phyloP scores from a whole-genome alignment of 768 basidiomycete genomes.

The Pholiota conissans region DNA sequence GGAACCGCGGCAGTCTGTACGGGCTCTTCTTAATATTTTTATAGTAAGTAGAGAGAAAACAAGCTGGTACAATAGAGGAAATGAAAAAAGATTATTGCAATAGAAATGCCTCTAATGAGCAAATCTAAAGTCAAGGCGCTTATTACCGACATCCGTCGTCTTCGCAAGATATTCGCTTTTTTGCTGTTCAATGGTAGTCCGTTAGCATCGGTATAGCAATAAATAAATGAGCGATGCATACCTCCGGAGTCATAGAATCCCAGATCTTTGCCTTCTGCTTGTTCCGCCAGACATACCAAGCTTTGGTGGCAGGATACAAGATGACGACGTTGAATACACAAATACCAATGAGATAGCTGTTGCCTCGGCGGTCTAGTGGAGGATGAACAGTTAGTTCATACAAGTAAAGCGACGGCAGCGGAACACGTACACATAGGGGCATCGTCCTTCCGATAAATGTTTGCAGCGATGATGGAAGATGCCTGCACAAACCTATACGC shows the following conservation, averaged over 20 bases:
- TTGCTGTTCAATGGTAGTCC: slow-evolving; percentile 36
- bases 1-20: too few relatives aligned
- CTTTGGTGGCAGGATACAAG: slow-evolving; percentile 54
- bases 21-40: too few relatives aligned
- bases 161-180: slow-evolving; percentile 54
- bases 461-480: slow-evolving; percentile 42
- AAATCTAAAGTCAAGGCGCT: slow-evolving; percentile 64
- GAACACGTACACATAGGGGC: slow-evolving; percentile 50
- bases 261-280: slow-evolving; percentile 51
- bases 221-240: slow-evolving; percentile 15
- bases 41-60: too few relatives aligned
- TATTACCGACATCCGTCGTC: slow-evolving; percentile 60
- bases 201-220: background rate
- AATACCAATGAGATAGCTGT: slow-evolving; percentile 53
- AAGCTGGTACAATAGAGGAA: background rate
- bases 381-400: background rate
- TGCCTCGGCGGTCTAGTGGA: slow-evolving; percentile 57
- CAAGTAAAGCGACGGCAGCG: background rate
- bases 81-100: background rate
- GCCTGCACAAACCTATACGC: slow-evolving; percentile 23
- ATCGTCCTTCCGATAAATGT: slow-evolving; percentile 61
- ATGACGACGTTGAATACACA: slow-evolving; percentile 48
- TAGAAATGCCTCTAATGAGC: slow-evolving; percentile 38
- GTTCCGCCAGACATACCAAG: slow-evolving; percentile 62
- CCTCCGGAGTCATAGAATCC: slow-evolving; percentile 55